Evolutionary conservation across 2,329 filamentous ascomycete genomes (phyloP), one percentile per base, ranked within the genome.

Genomic region (Myrmaecium sp.): DNA sequence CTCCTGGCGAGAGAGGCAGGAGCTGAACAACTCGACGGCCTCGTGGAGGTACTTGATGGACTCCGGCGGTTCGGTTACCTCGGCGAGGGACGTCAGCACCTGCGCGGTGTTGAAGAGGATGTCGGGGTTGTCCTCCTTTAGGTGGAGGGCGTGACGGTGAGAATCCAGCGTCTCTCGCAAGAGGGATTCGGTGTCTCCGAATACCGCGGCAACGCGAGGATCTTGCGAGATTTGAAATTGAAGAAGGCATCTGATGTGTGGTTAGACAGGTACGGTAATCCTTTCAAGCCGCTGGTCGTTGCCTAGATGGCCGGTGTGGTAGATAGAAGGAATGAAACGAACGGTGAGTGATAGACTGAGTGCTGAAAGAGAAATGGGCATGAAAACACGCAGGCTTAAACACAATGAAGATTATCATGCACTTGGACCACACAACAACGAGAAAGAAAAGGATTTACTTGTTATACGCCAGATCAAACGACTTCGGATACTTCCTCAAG

Each of bases 381-480:
- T 26, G 11, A 11, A 17, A 21, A 27, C 9, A 20, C 15, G 15
- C n/a, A n/a, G n/a, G n/a, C n/a, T n/a, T 23, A 10, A 12, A 13
- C 12, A 25, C 3, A 14, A 15, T 20, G 13, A 8, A 27, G 15
- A 18, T 16, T 11, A 12, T 10, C 8, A 9, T 17, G 22, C 6
- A 9, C n/a, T 6, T 27, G 13, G n/a, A 6, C 22, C 24, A 11
- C 17, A 13, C 8, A 8, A 14, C 14, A 5, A 24, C 11, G 3
- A 19, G 11, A 21, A 7, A 17, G 21, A 8, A 19, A 17, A 28
- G 6, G 5, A 51, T 62, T 38, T 48, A 74, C 67, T 77, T 79
- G 47, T 81, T 81, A 46, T 81, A 81, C 7, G 74, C 74, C 18
- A 81, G 57, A 49, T 81, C 76, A 48, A 80, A 74, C 12, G 62